A percentile compares a stretch with the other conserved stretches of the same genome.
phyloP scores from a whole-genome alignment of 768 basidiomycete species.

The Tylopilus sp. region DNA sequence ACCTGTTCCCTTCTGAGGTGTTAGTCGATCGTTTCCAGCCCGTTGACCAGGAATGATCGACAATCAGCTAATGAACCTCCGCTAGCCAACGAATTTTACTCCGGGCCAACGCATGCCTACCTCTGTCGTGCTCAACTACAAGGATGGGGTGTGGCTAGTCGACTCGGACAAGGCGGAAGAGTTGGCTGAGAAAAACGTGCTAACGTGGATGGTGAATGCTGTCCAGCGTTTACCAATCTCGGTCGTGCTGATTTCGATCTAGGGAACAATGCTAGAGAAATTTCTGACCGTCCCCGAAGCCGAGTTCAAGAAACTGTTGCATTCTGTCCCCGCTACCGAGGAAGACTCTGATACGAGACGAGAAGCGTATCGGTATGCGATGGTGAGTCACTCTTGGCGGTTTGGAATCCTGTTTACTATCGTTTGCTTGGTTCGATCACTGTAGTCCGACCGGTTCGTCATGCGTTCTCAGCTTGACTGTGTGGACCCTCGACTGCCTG shows the following conservation, averaged over 20 bases:
- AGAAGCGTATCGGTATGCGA: constrained; percentile 86
- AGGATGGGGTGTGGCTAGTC: constrained; percentile 64
- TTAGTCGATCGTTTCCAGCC: background rate
- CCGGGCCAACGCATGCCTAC: constrained; percentile 76
- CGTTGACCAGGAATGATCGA: background rate
- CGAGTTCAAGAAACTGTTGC: constrained; percentile 60
- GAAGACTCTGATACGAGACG: constrained; percentile 36
- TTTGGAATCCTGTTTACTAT: no score
- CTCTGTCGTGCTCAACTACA: constrained; percentile 61
- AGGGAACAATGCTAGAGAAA: constrained; percentile 91
- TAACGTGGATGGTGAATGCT: constrained; percentile 65
- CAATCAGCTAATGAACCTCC: constrained; percentile 1
- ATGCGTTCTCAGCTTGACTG: constrained; percentile 98
- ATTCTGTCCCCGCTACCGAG: constrained; percentile 27
- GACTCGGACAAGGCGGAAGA: constrained; percentile 49
- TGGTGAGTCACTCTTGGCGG: constrained; percentile 42
- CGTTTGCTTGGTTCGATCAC: background rate
- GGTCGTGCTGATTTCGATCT: background rate
- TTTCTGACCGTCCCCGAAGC: constrained; percentile 66
- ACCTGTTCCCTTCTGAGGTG: background rate
- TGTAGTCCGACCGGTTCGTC: constrained; percentile 51
- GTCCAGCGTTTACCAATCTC: background rate
- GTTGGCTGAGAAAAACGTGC: constrained; percentile 58
- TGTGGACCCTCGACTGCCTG: constrained; percentile 73
- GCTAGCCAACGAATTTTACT: constrained; percentile 62